Evolutionary conservation across 768 basidiomycete genomes (phyloP).

Genomic region (Rubroboletus pulcherrimus): DNA sequence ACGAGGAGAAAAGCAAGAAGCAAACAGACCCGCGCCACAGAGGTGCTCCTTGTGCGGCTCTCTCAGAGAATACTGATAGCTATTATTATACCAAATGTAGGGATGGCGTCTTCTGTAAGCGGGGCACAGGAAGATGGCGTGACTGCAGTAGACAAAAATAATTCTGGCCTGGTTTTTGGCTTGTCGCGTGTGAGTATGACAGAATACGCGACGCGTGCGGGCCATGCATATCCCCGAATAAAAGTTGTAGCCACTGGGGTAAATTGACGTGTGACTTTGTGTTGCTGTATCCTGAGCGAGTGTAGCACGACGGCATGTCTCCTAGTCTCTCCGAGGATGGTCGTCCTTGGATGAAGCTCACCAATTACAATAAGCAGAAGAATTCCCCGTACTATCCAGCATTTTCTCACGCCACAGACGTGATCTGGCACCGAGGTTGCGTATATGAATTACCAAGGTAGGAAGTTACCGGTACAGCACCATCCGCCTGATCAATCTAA

Average conservation of each 20-base stretch:
- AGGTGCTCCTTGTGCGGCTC: not conserved
- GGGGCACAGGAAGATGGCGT: no score
- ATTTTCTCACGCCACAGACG: not conserved
- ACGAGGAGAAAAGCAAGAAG: not conserved
- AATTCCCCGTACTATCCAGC: not conserved
- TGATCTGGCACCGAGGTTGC: not conserved
- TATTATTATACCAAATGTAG: not conserved
- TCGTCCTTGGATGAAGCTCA: not conserved
- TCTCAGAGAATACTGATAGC: not conserved
- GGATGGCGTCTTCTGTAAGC: not conserved
- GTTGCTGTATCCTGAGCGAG: not conserved
- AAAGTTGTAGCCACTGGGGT: no score
- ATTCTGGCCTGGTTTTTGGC: no score
- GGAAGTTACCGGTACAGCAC: no score
- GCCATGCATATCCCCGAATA: no score
- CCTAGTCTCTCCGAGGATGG: not conserved
- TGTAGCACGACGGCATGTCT: not conserved
- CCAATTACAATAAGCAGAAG: not conserved
- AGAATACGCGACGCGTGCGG: no score
- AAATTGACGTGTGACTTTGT: not conserved
- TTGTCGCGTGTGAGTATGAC: no score
- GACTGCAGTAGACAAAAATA: no score
- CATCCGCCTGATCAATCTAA: no score
- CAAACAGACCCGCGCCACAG: no score
- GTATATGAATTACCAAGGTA: not conserved